Evolutionary conservation across 306 rosid species (phyloP).

Genomic region (Castanea mollissima): DNA sequence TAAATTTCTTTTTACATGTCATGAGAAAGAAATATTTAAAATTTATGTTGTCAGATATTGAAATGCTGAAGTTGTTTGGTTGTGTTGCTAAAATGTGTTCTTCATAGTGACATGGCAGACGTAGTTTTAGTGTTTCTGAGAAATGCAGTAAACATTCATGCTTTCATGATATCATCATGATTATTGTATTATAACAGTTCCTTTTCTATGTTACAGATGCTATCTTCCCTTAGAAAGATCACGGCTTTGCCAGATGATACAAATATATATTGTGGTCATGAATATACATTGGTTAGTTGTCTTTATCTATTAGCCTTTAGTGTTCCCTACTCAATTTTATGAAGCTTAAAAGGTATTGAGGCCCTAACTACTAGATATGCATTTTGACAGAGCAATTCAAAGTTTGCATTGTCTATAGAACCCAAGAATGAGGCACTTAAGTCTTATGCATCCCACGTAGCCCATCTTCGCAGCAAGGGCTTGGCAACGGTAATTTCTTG

Average conservation of each 20-base stretch:
- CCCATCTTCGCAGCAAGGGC: conserved; percentile 72
- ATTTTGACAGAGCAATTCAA: conserved; percentile 69
- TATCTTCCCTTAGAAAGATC: conserved; percentile 72
- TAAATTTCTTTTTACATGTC: no score
- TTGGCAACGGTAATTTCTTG: conserved; percentile 74
- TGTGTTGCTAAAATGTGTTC: conserved; percentile 11
- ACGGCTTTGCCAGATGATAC: conserved; percentile 75
- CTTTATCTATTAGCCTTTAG: background rate
- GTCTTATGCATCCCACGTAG: conserved; percentile 68
- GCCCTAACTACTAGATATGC: conserved; percentile 28
- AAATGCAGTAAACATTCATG: background rate
- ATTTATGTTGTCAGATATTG: conserved; percentile 2
- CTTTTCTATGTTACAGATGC: conserved; percentile 60
- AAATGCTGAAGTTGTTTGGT: conserved; percentile 5
- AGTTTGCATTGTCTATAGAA: conserved; percentile 87
- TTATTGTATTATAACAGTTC: conserved; percentile 5
- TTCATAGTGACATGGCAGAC: background rate
- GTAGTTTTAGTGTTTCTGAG: conserved; percentile 12
- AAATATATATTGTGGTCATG: conserved; percentile 80
- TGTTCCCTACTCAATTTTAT: conserved; percentile 16
- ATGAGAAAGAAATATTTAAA: background rate
- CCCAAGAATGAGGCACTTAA: conserved; percentile 82
- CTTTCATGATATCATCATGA: background rate
- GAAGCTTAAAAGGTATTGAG: background rate
- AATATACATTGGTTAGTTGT: conserved; percentile 72